Evolutionary conservation across 179 eudicot species (phyloP).

Genomic region (Gypsophila paniculata): DNA sequence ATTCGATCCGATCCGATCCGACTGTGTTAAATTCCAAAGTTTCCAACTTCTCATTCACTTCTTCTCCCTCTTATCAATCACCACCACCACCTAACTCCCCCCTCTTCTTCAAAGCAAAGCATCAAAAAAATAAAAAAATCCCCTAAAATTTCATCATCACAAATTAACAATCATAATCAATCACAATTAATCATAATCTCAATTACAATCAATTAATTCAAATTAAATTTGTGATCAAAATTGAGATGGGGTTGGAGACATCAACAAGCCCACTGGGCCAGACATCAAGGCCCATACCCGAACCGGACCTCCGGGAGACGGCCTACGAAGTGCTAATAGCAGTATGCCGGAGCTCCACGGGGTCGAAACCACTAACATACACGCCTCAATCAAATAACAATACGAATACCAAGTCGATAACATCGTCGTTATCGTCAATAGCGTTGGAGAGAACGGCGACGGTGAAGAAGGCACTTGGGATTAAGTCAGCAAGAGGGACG

Average conservation of each 20-base stretch:
- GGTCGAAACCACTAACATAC: slow-evolving; percentile 60
- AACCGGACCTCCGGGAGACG: slow-evolving; percentile 75
- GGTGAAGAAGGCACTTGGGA: slow-evolving; percentile 79
- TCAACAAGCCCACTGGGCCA: slow-evolving; percentile 49
- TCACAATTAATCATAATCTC: too few relatives aligned
- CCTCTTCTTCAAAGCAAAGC: too few relatives aligned
- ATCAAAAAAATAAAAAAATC: too few relatives aligned
- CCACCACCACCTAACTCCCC: too few relatives aligned
- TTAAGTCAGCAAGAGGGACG: slow-evolving; percentile 31
- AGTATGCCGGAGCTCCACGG: slow-evolving; percentile 64
- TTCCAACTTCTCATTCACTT: too few relatives aligned
- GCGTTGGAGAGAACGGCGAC: slow-evolving; percentile 52
- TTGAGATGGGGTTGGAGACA: slow-evolving; percentile 24
- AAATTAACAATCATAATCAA: too few relatives aligned
- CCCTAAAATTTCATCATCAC: too few relatives aligned
- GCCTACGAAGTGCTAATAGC: slow-evolving; percentile 79
- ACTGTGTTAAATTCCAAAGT: too few relatives aligned
- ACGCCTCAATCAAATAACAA: slow-evolving; percentile 30
- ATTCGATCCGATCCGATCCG: too few relatives aligned
- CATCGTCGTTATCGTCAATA: slow-evolving; percentile 32
- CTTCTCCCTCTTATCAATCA: too few relatives aligned
- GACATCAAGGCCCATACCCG: slow-evolving; percentile 36
- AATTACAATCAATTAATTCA: too few relatives aligned
- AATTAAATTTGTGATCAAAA: not conserved
- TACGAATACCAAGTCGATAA: too few relatives aligned